These are phyloP conservation scores for Epichloe elymi DNA, from an alignment of 2,329 filamentous ascomycete species.

Conservation along the genomic window DNA sequence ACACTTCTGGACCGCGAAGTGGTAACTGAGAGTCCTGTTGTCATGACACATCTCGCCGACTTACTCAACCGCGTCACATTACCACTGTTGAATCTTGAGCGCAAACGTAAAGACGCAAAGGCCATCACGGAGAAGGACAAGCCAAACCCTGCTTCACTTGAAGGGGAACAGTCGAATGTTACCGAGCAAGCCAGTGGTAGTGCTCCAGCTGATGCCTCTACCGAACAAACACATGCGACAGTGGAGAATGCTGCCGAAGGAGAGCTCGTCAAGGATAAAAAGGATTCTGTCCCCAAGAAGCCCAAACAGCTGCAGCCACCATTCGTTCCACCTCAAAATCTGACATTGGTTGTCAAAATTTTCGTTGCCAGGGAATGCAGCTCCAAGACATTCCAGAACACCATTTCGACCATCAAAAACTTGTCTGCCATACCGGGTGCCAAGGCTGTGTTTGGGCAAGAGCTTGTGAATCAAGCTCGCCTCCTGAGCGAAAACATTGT, in stretches of 20 bases:
- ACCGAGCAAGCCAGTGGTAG: conserved; percentile 9
- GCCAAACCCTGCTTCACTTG: conserved; percentile 11
- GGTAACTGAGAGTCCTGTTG: conserved; percentile 91
- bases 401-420: conserved; percentile 96
- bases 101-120: conserved; percentile 31
- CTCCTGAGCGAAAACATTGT: conserved; percentile 74
- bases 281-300: conserved; percentile 32
- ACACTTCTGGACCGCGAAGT: conserved; percentile 82
- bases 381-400: conserved; percentile 95
- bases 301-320: conserved; percentile 60
- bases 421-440: conserved; percentile 85
- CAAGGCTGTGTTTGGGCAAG: conserved; percentile 81
- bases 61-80: conserved; percentile 79
- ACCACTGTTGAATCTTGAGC: conserved; percentile 69
- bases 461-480: conserved; percentile 80
- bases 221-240: conserved; percentile 15
- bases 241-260: conserved; percentile 14
- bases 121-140: conserved; percentile 20
- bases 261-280: conserved; percentile 25
- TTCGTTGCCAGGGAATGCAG: conserved; percentile 93
- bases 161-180: conserved; percentile 18
- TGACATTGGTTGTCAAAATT: conserved; percentile 90
- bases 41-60: conserved; percentile 87
- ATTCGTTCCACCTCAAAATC: conserved; percentile 74
- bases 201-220: conserved; percentile 8